phyloP scores from a whole-genome alignment of 2,329 filamentous ascomycete species.

The Rasamsonia emersonii region DNA sequence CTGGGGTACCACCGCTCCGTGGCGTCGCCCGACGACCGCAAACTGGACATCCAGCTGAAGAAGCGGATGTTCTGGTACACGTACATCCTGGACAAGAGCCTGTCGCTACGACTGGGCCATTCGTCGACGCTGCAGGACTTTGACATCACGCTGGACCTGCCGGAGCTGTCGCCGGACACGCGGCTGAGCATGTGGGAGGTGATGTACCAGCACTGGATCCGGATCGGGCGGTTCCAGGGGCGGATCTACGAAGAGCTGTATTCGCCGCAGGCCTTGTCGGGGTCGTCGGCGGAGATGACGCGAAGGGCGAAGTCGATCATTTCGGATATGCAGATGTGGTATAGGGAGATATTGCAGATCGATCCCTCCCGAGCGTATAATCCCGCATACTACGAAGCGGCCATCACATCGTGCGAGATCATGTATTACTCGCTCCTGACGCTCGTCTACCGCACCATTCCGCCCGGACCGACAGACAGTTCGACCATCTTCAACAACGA shows the following conservation, averaged over 20 bases:
- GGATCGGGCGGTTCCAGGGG: slow-evolving; percentile 49
- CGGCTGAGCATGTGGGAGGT: slow-evolving; percentile 30
- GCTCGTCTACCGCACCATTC: slow-evolving; percentile 33
- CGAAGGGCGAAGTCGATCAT: slow-evolving; percentile 9
- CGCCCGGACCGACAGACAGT: slow-evolving; percentile 17
- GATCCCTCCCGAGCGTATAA: slow-evolving; percentile 12
- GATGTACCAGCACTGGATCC: slow-evolving; percentile 48
- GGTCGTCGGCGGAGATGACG: slow-evolving; percentile 19
- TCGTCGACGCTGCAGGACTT: slow-evolving; percentile 51
- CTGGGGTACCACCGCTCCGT: slow-evolving; percentile 50
- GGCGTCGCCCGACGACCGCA: slow-evolving; percentile 20
- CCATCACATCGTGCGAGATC: slow-evolving; percentile 24
- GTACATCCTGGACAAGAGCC: slow-evolving; percentile 51
- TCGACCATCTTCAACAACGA: slow-evolving; percentile 25
- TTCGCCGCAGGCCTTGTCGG: slow-evolving; percentile 23
- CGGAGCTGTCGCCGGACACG: slow-evolving; percentile 14
- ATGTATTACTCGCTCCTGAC: slow-evolving; percentile 29
- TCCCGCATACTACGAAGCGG: slow-evolving; percentile 17
- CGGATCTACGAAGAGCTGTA: slow-evolving; percentile 53
- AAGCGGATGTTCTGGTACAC: slow-evolving; percentile 49
- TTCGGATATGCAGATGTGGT: slow-evolving; percentile 9
- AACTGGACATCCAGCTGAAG: slow-evolving; percentile 18
- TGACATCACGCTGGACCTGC: slow-evolving; percentile 47
- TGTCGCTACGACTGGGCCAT: slow-evolving; percentile 53
- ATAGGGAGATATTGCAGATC: slow-evolving; percentile 10